Conservation (phyloP, 805 yeast genomes). For the Naumovozyma baii region DNA sequence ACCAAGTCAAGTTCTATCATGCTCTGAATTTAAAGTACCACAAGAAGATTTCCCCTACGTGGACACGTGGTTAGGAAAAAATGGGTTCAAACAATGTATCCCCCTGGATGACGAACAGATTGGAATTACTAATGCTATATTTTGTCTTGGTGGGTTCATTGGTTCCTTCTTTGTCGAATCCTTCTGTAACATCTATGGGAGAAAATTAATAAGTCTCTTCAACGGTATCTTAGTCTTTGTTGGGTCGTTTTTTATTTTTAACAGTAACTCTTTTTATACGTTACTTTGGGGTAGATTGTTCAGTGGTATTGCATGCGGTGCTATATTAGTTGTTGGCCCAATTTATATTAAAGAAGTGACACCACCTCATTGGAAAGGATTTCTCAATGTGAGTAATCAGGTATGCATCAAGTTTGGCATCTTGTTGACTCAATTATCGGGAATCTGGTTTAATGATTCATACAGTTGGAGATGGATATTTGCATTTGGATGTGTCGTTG, state of each 20-base stretch:
- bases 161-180: conserved; percentile 65
- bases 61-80: conserved; percentile 33
- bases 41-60: conserved; percentile 21
- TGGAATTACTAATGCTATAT: conserved; percentile 71
- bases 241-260: conserved; percentile 1
- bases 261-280: not conserved
- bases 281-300: conserved; percentile 47
- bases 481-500: not conserved
- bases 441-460: conserved; percentile 22
- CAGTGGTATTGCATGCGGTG: conserved; percentile 75
- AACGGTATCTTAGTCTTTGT: conserved; percentile 47
- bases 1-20: conserved; percentile 56
- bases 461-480: conserved; percentile 7
- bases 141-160: conserved; percentile 73
- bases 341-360: conserved; percentile 63
- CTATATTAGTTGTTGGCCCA: conserved; percentile 69
- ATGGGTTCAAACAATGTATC: conserved; percentile 49
- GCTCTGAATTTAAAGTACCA: conserved; percentile 27
- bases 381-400: conserved; percentile 74
- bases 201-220: conserved; percentile 43
- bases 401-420: conserved; percentile 72
- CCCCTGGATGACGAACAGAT: conserved; percentile 47
- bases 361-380: conserved; percentile 53
- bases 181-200: conserved; percentile 59
- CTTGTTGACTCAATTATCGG: conserved; percentile 57